Base-by-base conservation (phyloP, 1,139 yeast genomes). In the Pichia sp. region DNA sequence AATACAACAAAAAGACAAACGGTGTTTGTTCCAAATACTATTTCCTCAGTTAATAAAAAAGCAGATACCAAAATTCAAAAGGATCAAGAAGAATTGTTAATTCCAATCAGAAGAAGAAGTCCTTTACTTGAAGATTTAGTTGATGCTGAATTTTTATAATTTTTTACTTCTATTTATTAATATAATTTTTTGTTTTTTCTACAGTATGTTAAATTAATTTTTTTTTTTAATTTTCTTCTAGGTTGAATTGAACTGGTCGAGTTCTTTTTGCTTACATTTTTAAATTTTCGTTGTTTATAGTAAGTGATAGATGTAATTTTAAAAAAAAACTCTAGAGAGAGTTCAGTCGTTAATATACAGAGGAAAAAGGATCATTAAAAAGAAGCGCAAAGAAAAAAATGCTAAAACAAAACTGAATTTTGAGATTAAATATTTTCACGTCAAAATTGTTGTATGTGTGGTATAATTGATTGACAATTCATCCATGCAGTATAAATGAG, bases 41-140 rank as follows among this genome's bases (percentile, higher is more conserved):
- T 22, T 14, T 25, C 18, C 6, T 34, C 10, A 18, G 36, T 19
- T 27, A 49, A 34, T 5, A 45, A 46, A 13, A 22, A 41, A 8
- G 27, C 16, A 13, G 18, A 19, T 19, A 8, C 7, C 5, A 18
- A 41, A n/a, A 7, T 14, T 5, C 7, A 22, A 25, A 6, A 39
- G 11, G 25, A 16, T 5, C 7, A 22, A 25, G 13, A 39, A 14
- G 25, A 16, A 9, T 5, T 25, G n/a, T 25, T 10, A 2, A 9
- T 10, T 9, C 22, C 44, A 10, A 4, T 27, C 8, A 41, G 3
- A 9, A 41, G 47, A 30, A 44, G 47, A 22, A 53, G 60, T n/a
- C 64, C 66, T 11, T 56, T 54, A 2, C 22, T 63, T 11, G 67
- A 63, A 48, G 65, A 62, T 42, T 51, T 62, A 13, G 54, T 53